Evolutionary conservation across 345 rosid genomes (phyloP).

Genomic region (Lepidium africanum): DNA sequence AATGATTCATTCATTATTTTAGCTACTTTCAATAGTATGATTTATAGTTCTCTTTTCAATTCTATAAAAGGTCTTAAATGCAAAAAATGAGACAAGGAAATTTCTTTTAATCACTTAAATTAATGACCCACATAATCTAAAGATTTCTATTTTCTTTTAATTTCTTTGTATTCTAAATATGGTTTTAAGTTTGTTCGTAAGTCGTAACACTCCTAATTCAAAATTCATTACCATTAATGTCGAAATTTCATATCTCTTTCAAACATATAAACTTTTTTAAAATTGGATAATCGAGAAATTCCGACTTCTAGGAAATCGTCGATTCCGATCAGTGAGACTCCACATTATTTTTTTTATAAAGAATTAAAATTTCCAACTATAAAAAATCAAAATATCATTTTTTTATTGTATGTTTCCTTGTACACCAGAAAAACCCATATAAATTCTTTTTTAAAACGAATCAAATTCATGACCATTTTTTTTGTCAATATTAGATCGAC

Average conservation of each 20-base stretch:
- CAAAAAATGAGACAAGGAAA: not conserved
- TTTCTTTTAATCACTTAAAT: not conserved
- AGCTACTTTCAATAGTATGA: constrained; percentile 1
- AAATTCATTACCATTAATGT: not conserved
- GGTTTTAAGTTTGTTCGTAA: not conserved
- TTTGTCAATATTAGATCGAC: too few relatives aligned
- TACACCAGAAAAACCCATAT: too few relatives aligned
- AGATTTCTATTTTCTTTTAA: not conserved
- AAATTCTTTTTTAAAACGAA: too few relatives aligned
- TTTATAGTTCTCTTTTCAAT: not conserved
- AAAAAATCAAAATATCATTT: too few relatives aligned
- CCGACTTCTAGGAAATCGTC: too few relatives aligned
- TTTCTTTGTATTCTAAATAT: not conserved
- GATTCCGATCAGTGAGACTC: too few relatives aligned
- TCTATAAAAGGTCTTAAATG: constrained; percentile 3
- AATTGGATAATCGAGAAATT: too few relatives aligned
- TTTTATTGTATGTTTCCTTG: too few relatives aligned
- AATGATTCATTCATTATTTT: constrained; percentile 17
- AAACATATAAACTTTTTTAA: not conserved
- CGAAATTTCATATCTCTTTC: not conserved
- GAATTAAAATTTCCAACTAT: too few relatives aligned
- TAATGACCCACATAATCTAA: constrained; percentile 8
- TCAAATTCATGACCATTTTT: too few relatives aligned
- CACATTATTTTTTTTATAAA: too few relatives aligned
- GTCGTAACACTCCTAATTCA: not conserved